A percentile compares a stretch with the other conserved stretches of the same genome.
Conservation (phyloP, 1,284 basidiomycete species). For the Ganoderma sinense region DNA sequence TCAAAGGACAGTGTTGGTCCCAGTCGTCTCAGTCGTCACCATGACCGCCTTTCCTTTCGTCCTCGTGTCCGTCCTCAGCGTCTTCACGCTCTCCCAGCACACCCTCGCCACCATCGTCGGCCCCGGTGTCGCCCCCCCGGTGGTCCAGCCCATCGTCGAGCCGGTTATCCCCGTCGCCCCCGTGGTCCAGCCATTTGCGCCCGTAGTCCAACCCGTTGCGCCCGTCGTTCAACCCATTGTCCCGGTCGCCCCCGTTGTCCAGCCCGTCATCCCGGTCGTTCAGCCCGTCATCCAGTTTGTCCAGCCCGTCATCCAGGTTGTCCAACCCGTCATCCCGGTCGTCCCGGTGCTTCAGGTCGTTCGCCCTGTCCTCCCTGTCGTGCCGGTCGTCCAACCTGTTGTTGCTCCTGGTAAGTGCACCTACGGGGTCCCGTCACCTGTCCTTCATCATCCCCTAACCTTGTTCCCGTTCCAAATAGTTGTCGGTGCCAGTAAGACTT, state of each 20-base stretch:
- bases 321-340: not conserved
- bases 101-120: constrained; percentile 1
- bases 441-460: not conserved
- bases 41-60: constrained; percentile 8
- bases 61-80: constrained; percentile 2
- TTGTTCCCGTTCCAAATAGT: not conserved
- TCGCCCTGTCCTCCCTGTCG: not conserved
- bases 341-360: not conserved
- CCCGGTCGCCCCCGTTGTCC: not conserved
- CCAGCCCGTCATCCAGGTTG: not conserved
- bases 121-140: not conserved
- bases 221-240: not conserved
- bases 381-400: constrained; percentile 1
- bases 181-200: not conserved
- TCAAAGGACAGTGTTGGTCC: constrained; percentile 4
- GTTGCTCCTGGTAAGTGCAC: not conserved
- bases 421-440: not conserved
- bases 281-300: not conserved
- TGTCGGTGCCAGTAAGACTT: constrained; percentile 4
- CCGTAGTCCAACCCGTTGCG: not conserved
- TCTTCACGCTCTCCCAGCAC: not conserved
- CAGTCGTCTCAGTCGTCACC: constrained; percentile 5
- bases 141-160: constrained; percentile 7
- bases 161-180: constrained; percentile 1
- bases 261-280: not conserved